Evolutionary conservation across 768 basidiomycete genomes (phyloP).

Genomic region (Boletus eberwhitei): DNA sequence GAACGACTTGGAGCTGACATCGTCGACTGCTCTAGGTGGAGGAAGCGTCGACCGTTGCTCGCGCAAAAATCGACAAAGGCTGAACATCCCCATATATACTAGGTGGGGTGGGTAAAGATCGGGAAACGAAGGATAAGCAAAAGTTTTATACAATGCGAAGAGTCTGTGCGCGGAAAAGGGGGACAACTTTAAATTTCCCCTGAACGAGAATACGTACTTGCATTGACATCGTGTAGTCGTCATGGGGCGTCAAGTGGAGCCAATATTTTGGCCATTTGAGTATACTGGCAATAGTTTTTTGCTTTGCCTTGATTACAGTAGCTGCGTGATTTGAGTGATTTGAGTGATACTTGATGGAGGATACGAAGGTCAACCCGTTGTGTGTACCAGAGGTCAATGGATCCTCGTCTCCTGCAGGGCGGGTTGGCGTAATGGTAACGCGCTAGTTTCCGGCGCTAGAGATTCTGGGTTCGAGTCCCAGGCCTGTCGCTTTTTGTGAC

Average conservation of each 20-base stretch:
- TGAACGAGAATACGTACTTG: background rate
- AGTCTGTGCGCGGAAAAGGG: background rate
- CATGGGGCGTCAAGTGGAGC: background rate
- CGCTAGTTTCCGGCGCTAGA: constrained; percentile 64
- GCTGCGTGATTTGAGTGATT: background rate
- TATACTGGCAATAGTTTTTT: background rate
- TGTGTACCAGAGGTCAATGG: no score
- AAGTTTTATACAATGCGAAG: background rate
- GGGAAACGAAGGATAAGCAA: background rate
- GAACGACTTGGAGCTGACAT: constrained; percentile 45
- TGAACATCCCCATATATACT: background rate
- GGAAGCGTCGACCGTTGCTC: constrained; percentile 22
- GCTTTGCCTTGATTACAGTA: background rate
- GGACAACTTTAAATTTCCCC: background rate
- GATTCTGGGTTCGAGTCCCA: constrained; percentile 64
- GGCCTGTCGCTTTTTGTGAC: constrained; percentile 46
- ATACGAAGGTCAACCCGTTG: background rate
- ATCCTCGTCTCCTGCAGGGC: constrained; percentile 21
- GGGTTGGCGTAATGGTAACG: constrained; percentile 66
- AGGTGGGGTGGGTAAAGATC: background rate
- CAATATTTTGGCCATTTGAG: background rate
- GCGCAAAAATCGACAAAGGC: constrained; percentile 6
- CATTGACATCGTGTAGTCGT: background rate
- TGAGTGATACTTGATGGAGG: no score
- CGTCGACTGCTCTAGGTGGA: constrained; percentile 7